These are phyloP conservation scores for Gymnopilus junonius DNA, from an alignment of 768 basidiomycete genomes.

Conservation along the genomic window DNA sequence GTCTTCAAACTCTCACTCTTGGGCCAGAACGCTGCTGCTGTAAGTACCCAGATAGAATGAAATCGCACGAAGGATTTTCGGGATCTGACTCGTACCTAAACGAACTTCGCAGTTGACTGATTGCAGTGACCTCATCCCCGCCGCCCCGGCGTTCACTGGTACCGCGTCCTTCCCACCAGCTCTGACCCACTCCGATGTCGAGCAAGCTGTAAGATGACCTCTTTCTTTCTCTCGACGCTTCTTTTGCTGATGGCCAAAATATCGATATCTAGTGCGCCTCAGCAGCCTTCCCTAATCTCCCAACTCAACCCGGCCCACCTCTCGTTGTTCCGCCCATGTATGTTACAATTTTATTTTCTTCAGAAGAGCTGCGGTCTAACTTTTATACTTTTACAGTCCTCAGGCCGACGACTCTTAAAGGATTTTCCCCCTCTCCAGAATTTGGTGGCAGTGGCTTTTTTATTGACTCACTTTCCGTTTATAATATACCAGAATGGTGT, in stretches of 20 bases:
- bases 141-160: conserved; percentile 29
- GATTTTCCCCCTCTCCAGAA: not conserved
- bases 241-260: not conserved
- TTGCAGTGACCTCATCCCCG: conserved; percentile 50
- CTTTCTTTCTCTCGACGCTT: too few species aligned
- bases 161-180: conserved; percentile 38
- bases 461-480: not conserved
- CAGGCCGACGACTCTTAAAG: conserved; percentile 12
- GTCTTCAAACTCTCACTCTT: conserved; percentile 50
- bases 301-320: conserved; percentile 15
- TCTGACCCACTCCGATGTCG: conserved; percentile 28
- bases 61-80: too few species aligned
- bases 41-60: not conserved
- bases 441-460: not conserved
- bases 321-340: conserved; percentile 17
- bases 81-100: too few species aligned
- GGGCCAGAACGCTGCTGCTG: conserved; percentile 39
- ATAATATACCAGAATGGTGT: too few species aligned
- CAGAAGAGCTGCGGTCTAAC: not conserved
- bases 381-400: not conserved
- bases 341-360: not conserved
- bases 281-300: conserved; percentile 14
- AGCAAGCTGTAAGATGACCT: conserved; percentile 36
- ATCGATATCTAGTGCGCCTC: conserved; percentile 10
- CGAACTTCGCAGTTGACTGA: conserved; percentile 34